These are phyloP conservation scores for Mycena rebaudengoi DNA, from an alignment of 768 basidiomycete genomes.

Conservation along the genomic window DNA sequence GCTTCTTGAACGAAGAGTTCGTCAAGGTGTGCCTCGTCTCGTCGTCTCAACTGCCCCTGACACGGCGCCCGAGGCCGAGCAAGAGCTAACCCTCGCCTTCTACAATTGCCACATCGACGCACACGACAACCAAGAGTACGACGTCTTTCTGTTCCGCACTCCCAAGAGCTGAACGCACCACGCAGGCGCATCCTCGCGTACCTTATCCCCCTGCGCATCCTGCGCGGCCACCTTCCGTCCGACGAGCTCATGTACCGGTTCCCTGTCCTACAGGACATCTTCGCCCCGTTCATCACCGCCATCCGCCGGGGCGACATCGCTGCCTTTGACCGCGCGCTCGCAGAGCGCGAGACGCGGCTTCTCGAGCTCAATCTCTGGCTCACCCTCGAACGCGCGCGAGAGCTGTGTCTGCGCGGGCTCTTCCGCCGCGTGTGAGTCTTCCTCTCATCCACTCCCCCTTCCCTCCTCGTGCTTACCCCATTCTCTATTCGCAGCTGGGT, in stretches of 20 bases:
- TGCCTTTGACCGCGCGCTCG: constrained; percentile 83
- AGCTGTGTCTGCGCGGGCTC: constrained; percentile 84
- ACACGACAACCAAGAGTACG: constrained; percentile 85
- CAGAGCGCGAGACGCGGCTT: constrained; percentile 72
- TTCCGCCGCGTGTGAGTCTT: constrained; percentile 77
- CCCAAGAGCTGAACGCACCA: neutral
- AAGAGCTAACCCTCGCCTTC: constrained; percentile 88
- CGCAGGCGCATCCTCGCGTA: constrained; percentile 89
- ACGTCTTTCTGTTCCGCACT: neutral
- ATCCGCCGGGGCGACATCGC: constrained; percentile 80
- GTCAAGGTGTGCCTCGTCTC: constrained; percentile 64
- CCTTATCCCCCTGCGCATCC: constrained; percentile 87
- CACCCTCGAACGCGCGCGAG: constrained; percentile 87
- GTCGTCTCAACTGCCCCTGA: constrained; percentile 1
- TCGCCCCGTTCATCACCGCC: constrained; percentile 81
- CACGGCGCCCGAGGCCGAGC: constrained; percentile 65
- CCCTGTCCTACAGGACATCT: constrained; percentile 76
- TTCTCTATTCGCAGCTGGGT: constrained; percentile 70
- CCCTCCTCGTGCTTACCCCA: neutral
- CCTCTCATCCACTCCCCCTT: neutral
- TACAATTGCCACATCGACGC: constrained; percentile 80
- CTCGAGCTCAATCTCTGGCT: constrained; percentile 90
- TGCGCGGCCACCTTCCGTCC: constrained; percentile 89
- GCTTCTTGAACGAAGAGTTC: constrained; percentile 93
- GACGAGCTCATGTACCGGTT: constrained; percentile 73